Conservation (phyloP, 768 basidiomycete species). For the Trametes coccinea region DNA sequence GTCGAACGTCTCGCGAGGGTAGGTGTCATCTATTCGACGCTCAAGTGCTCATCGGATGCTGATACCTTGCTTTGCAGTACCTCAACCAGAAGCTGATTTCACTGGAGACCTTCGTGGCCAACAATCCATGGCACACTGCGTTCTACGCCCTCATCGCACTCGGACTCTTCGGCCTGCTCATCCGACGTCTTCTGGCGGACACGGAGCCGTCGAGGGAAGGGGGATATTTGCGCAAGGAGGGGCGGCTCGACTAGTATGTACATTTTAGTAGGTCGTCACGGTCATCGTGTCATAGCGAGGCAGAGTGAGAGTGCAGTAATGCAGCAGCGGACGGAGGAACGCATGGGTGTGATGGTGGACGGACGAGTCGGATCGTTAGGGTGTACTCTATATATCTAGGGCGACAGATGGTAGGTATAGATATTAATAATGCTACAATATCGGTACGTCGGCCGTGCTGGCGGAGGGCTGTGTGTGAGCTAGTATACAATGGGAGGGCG, state of each 20-base stretch:
- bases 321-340: no score
- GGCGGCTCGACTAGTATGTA: constrained; percentile 18
- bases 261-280: constrained; percentile 9
- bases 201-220: constrained; percentile 21
- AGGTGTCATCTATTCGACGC: constrained; percentile 26
- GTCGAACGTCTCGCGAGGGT: constrained; percentile 70
- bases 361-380: not conserved
- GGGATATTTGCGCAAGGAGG: constrained; percentile 20
- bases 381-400: not conserved
- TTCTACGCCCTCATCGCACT: constrained; percentile 26
- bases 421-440: constrained; percentile 19
- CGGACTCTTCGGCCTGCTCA: constrained; percentile 21
- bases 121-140: constrained; percentile 30
- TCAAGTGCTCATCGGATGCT: no score
- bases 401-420: not conserved
- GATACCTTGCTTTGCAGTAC: constrained; percentile 25
- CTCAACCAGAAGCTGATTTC: constrained; percentile 32
- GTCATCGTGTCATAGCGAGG: not conserved
- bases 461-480: not conserved
- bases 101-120: constrained; percentile 28
- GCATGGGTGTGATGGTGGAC: not conserved
- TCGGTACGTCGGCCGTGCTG: not conserved
- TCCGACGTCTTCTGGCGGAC: constrained; percentile 28
- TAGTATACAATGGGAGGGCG: constrained; percentile 16
- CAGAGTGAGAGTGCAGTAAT: no score